These are phyloP conservation scores for Leccinum pachyderme DNA, from an alignment of 1,284 basidiomycete genomes.

Conservation along the genomic window DNA sequence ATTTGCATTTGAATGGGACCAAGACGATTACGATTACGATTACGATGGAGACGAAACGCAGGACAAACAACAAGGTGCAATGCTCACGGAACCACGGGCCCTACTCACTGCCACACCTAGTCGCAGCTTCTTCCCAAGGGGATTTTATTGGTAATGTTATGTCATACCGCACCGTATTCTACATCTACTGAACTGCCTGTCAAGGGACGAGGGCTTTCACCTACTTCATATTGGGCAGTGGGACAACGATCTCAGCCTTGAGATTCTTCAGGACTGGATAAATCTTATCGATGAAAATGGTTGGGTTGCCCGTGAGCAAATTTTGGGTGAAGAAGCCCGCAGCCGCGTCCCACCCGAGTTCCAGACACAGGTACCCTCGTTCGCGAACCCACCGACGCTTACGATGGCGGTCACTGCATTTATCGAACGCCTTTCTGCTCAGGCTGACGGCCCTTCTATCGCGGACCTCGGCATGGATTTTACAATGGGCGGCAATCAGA, in stretches of 20 bases:
- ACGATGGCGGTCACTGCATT: slow-evolving; percentile 89
- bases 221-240: slow-evolving; percentile 85
- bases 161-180: background rate
- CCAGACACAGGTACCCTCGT: slow-evolving; percentile 88
- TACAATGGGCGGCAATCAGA: slow-evolving; percentile 46
- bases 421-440: slow-evolving; percentile 68
- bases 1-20: slow-evolving; percentile 88
- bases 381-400: slow-evolving; percentile 92
- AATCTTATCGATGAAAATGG: slow-evolving; percentile 88
- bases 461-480: slow-evolving; percentile 66
- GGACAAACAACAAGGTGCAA: slow-evolving; percentile 49
- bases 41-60: slow-evolving; percentile 37
- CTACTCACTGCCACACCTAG: slow-evolving; percentile 93
- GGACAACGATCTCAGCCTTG: slow-evolving; percentile 89
- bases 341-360: slow-evolving; percentile 90
- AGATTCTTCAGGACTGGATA: slow-evolving; percentile 90
- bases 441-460: slow-evolving; percentile 44
- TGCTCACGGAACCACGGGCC: slow-evolving; percentile 68
- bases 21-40: slow-evolving; percentile 59
- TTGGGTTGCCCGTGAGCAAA: slow-evolving; percentile 95
- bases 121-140: slow-evolving; percentile 92
- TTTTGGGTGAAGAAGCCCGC: slow-evolving; percentile 91
- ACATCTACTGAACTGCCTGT: slow-evolving; percentile 5
- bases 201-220: slow-evolving; percentile 95
- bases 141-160: slow-evolving; percentile 82